Evolutionary conservation across 148 eudicot genomes (phyloP).

Genomic region (Agrostemma githago): DNA sequence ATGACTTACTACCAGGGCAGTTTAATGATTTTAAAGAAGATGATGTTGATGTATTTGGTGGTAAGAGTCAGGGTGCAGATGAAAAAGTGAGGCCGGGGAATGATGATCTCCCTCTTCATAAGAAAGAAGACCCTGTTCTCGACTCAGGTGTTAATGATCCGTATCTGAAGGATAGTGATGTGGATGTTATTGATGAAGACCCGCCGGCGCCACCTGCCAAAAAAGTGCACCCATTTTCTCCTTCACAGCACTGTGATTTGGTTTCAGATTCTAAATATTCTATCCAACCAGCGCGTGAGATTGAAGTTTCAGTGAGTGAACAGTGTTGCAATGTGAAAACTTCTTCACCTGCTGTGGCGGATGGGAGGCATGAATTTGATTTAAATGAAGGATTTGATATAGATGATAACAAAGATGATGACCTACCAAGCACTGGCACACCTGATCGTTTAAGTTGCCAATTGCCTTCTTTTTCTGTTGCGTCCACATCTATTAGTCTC

Average conservation of each 20-base stretch:
- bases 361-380: slow-evolving; percentile 53
- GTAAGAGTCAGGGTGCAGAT: slow-evolving; percentile 21
- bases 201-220: background rate
- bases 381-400: slow-evolving; percentile 56
- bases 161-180: slow-evolving; percentile 1
- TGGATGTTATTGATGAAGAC: slow-evolving; percentile 12
- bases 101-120: slow-evolving; percentile 2
- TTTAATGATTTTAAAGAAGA: slow-evolving; percentile 14
- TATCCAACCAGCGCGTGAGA: slow-evolving; percentile 25
- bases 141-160: slow-evolving; percentile 4
- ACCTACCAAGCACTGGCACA: slow-evolving; percentile 27
- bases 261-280: slow-evolving; percentile 15
- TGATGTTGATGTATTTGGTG: slow-evolving; percentile 7
- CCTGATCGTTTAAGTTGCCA: slow-evolving; percentile 34
- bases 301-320: slow-evolving; percentile 22
- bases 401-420: slow-evolving; percentile 58
- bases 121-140: slow-evolving; percentile 10
- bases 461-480: slow-evolving; percentile 26
- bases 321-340: slow-evolving; percentile 19
- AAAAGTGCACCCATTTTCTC: slow-evolving; percentile 8
- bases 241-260: background rate
- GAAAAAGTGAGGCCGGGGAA: slow-evolving; percentile 11
- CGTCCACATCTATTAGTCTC: slow-evolving; percentile 32
- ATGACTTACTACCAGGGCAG: slow-evolving; percentile 18
- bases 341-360: slow-evolving; percentile 29